Evolutionary conservation across 2,329 filamentous ascomycete species (phyloP).

Genomic region (Didymella keratinophila): DNA sequence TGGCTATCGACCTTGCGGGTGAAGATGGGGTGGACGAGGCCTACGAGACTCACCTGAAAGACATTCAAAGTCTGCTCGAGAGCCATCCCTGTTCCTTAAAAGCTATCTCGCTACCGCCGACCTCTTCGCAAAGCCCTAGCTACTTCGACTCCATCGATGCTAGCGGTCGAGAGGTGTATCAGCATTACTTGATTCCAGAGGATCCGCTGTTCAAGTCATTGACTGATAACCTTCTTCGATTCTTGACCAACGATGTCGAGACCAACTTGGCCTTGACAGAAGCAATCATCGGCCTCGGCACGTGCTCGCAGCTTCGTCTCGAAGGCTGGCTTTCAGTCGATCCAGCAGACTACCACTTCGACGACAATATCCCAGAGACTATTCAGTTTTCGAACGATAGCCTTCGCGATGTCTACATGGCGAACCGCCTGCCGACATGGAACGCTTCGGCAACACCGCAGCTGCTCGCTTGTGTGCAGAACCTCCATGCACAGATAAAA

Average conservation of each 20-base stretch:
- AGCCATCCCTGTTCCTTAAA: conserved; percentile 76
- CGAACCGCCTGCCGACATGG: conserved; percentile 50
- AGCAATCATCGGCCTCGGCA: conserved; percentile 79
- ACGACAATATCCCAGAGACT: conserved; percentile 32
- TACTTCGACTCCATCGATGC: conserved; percentile 57
- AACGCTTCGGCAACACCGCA: conserved; percentile 47
- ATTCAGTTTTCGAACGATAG: conserved; percentile 40
- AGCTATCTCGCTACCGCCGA: conserved; percentile 69
- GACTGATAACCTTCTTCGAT: conserved; percentile 71
- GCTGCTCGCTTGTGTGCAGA: conserved; percentile 54
- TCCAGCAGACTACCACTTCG: conserved; percentile 58
- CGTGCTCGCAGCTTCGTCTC: conserved; percentile 83
- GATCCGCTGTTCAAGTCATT: conserved; percentile 63
- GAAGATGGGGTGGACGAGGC: conserved; percentile 75
- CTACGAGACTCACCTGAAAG: conserved; percentile 75
- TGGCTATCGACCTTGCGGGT: conserved; percentile 74
- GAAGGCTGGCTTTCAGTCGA: conserved; percentile 90
- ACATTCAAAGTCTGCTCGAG: conserved; percentile 73
- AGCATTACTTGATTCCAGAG: conserved; percentile 68
- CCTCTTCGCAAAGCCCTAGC: conserved; percentile 61
- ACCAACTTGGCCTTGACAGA: conserved; percentile 90
- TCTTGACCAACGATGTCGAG: conserved; percentile 90
- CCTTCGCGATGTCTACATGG: conserved; percentile 45
- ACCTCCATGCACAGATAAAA: conserved; percentile 53
- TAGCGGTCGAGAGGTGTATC: conserved; percentile 68